Base-by-base conservation (phyloP, 768 basidiomycete species). In the Leccinum broughii region DNA sequence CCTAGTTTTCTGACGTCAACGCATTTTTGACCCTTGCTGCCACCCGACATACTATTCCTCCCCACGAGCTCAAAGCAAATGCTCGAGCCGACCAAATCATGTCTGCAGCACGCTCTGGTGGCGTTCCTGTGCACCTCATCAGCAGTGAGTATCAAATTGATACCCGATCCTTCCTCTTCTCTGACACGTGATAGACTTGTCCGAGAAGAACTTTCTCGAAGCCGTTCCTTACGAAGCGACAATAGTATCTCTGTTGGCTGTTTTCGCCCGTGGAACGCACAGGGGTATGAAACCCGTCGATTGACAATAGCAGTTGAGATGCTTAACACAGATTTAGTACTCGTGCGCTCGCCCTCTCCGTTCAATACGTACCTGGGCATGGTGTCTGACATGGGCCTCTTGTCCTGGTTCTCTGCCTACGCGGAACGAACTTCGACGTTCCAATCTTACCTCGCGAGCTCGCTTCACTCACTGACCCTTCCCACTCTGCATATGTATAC, bases 1-100 rank as follows among this genome's bases (percentile, higher is more conserved):
- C 54, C 15, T 64, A 93, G 91, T 92, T 84, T 65, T 86, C 91
- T 17, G 92, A 93, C 69, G 88, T 93, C 11, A 93, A 93, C 69
- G 89, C 92, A n/a, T 93, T 93, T 68, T 74, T 93, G 60, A 90
- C 89, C 3, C 77, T 93, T 51, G 92, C 92, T 10, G 90, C 92
- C 7, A 92, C 89, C 4, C 77, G 86, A 50, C 90, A 92, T 68
- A 88, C 86, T 3, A 78, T 89, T 44, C 72, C 77, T 24, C 78
- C 81, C 0, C 86, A 87, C n/a, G 83, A 87, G 53, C 70, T 89
- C 17, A 78, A 79, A 34, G 84, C 81, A 6, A 82, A 86, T 62
- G 74, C 83, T 1, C 83, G 87, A 3, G 80, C 85, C 24, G 81
- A 85, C 60, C 82, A 87, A 58, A 93, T 93, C 58, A 79, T 92